These are phyloP conservation scores for Amanita rimosa DNA, from an alignment of 768 basidiomycete genomes.

Conservation along the genomic window DNA sequence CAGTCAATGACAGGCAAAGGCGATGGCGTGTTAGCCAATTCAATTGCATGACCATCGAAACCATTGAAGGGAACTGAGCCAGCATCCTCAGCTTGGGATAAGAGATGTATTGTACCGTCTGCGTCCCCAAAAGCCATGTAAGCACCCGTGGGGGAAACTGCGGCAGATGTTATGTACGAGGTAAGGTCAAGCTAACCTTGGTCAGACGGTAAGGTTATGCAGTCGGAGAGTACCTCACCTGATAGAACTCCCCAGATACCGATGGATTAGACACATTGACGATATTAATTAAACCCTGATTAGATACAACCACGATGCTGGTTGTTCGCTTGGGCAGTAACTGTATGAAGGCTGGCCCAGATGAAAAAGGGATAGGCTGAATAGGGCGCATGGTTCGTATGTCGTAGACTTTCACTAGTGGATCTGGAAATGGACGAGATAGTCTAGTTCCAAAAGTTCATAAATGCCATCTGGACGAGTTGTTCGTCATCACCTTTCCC, in stretches of 20 bases:
- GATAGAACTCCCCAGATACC: conserved; percentile 67
- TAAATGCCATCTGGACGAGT: conserved; percentile 7
- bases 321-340: conserved; percentile 68
- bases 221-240: conserved; percentile 31
- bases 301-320: conserved; percentile 64
- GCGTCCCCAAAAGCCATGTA: conserved; percentile 91
- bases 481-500: conserved; percentile 49
- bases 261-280: conserved; percentile 69
- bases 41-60: conserved; percentile 75
- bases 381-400: conserved; percentile 73
- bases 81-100: conserved; percentile 61
- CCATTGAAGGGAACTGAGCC: conserved; percentile 72
- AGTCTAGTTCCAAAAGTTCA: conserved; percentile 39
- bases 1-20: conserved; percentile 66
- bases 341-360: conserved; percentile 79
- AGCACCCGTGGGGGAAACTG: conserved; percentile 79
- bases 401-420: conserved; percentile 89
- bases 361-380: conserved; percentile 78
- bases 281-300: conserved; percentile 75
- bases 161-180: conserved; percentile 68
- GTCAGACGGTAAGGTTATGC: background rate
- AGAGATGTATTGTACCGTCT: conserved; percentile 72
- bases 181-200: conserved; percentile 48
- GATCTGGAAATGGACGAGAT: conserved; percentile 80
- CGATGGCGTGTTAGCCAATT: conserved; percentile 73